A percentile compares a stretch with the other conserved stretches of the same genome.
These are phyloP conservation scores for Cicer judaicum DNA, from an alignment of 306 rosid genomes.

Conservation along the genomic window DNA sequence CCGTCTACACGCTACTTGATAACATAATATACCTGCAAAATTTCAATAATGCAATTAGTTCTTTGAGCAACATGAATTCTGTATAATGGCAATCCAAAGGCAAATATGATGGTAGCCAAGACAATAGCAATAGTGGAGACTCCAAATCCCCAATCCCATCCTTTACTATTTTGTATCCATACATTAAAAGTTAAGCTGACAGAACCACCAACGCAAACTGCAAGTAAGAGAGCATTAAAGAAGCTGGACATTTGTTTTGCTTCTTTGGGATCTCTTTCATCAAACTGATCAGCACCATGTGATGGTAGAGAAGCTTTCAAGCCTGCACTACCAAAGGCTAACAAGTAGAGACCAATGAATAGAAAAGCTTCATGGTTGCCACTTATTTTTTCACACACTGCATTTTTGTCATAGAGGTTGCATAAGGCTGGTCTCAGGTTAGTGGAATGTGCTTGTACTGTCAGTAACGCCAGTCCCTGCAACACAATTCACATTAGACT, in stretches of 20 bases:
- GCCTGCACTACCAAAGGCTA: slow-evolving; percentile 72
- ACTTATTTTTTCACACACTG: slow-evolving; percentile 55
- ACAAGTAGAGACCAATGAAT: slow-evolving; percentile 57
- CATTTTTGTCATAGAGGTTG: slow-evolving; percentile 42
- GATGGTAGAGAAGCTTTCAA: slow-evolving; percentile 77
- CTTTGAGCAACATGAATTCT: slow-evolving; percentile 59
- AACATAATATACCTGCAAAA: slow-evolving; percentile 56
- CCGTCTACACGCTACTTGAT: no score
- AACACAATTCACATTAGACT: slow-evolving; percentile 17
- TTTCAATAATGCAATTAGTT: slow-evolving; percentile 60
- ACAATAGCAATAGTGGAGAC: slow-evolving; percentile 59
- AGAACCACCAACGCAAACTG: slow-evolving; percentile 69
- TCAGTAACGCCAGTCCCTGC: slow-evolving; percentile 70
- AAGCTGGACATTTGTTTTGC: slow-evolving; percentile 72
- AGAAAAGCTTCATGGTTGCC: slow-evolving; percentile 64
- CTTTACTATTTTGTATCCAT: slow-evolving; percentile 67
- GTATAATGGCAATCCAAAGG: slow-evolving; percentile 71
- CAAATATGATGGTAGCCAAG: slow-evolving; percentile 53
- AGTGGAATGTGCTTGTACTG: slow-evolving; percentile 68
- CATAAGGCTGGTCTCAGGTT: slow-evolving; percentile 66
- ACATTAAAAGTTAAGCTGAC: slow-evolving; percentile 69
- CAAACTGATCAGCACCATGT: slow-evolving; percentile 95
- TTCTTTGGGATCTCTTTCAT: slow-evolving; percentile 78
- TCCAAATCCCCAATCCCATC: slow-evolving; percentile 92
- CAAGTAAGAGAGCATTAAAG: slow-evolving; percentile 70